Evolutionary conservation across 2,329 filamentous ascomycete genomes (phyloP), one percentile per base, ranked within the genome.

Genomic region (Aspergillus neotritici): DNA sequence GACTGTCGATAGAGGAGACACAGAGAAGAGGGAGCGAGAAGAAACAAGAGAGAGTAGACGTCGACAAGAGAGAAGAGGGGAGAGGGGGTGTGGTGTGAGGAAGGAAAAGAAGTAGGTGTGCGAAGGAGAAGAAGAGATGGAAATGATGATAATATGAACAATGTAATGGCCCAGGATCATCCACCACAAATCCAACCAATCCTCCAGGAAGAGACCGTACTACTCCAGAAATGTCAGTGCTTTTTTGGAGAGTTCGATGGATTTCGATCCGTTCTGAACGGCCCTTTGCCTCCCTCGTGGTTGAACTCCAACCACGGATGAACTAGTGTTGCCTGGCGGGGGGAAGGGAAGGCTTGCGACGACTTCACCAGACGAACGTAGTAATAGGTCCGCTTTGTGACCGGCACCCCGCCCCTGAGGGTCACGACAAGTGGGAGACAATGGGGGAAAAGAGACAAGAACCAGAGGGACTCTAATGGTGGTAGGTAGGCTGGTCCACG

Each of bases 331-430:
- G 31, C 16, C 21, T 8, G 4, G 21, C 7, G 7, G 10, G 31
- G 17, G 21, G 43, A 30, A 30, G 44, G 39, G 45, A 44, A 45
- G 40, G 40, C 47, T 47, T 38, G 46, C 47, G 47, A 48, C 42
- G 39, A 37, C 43, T 40, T 37, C 28, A 36, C 34, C 46, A 44
- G 34, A 42, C 44, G 31, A 41, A n/a, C n/a, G n/a, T n/a, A n/a
- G n/a, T n/a, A n/a, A 34, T 31, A 39, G 34, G 43, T 43, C 33
- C 46, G 43, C 37, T 41, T 36, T 47, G 32, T 33, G 34, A 25
- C 21, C 7, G 41, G 31, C 44, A 44, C 50, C 50, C 49, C 47
- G 46, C 51, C 49, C 50, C 44, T 47, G 41, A 47, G 40, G 34
- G 42, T 40, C 40, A 43, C 29, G 37, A 37, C 29, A 14, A 37